These are phyloP conservation scores for Tarenaya hassleriana DNA, from an alignment of 345 rosid species.

Conservation along the genomic window DNA sequence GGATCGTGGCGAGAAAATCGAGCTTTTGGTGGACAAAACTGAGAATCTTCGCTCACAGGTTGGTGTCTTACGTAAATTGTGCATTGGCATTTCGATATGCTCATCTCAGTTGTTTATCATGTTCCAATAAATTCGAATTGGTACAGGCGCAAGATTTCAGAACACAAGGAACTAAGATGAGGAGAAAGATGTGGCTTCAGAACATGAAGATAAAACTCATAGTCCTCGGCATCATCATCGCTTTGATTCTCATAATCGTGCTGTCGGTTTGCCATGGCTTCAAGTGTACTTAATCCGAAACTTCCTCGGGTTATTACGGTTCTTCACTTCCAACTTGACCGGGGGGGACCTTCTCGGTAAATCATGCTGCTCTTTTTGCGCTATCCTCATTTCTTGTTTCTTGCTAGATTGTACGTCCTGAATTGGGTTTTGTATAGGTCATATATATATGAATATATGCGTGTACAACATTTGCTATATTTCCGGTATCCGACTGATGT, in stretches of 20 bases:
- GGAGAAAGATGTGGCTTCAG: slow-evolving; percentile 71
- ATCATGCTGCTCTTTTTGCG: too few species aligned
- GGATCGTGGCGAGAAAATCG: slow-evolving; percentile 79
- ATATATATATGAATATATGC: too few species aligned
- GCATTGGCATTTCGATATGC: background rate
- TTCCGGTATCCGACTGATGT: too few species aligned
- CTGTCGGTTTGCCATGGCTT: slow-evolving; percentile 52
- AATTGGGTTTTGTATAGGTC: too few species aligned
- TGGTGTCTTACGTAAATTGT: background rate
- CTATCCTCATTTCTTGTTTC: too few species aligned
- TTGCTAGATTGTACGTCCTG: too few species aligned
- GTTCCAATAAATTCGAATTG: background rate
- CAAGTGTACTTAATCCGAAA: slow-evolving; percentile 34
- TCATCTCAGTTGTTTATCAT: background rate
- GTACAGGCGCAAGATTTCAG: slow-evolving; percentile 71
- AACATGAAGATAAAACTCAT: slow-evolving; percentile 79
- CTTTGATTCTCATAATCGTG: slow-evolving; percentile 55
- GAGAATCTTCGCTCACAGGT: slow-evolving; percentile 77
- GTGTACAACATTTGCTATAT: too few species aligned
- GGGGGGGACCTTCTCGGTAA: too few species aligned
- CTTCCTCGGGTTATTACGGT: too few species aligned
- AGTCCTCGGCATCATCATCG: slow-evolving; percentile 50
- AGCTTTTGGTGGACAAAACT: slow-evolving; percentile 69
- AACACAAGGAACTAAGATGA: slow-evolving; percentile 60
- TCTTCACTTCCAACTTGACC: too few species aligned